Conservation (phyloP, 306 rosid species). For the Bauhinia variegata region DNA sequence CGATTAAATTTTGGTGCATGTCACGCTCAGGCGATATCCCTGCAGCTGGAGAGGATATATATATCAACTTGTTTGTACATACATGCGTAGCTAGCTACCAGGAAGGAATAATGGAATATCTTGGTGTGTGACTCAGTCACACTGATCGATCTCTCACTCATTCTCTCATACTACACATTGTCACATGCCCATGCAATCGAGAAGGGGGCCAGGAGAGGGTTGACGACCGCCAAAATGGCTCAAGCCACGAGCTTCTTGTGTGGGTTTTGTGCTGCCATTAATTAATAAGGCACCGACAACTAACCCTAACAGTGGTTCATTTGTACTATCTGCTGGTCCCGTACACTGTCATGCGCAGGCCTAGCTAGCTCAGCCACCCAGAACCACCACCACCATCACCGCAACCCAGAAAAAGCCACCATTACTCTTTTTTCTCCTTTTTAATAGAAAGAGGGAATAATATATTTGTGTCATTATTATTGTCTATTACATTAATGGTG, state of each 20-base stretch:
- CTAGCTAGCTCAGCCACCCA: neutral
- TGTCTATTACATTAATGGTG: conserved; percentile 1
- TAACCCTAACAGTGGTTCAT: conserved; percentile 25
- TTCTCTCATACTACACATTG: too few relatives aligned
- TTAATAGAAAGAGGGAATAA: neutral
- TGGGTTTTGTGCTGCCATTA: conserved; percentile 11
- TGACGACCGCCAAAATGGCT: conserved; percentile 73
- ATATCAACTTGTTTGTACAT: conserved; percentile 32
- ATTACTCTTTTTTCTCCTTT: neutral
- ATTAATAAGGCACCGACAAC: conserved; percentile 34
- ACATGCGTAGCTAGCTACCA: too few relatives aligned
- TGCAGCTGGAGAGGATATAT: too few relatives aligned
- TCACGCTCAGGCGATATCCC: too few relatives aligned
- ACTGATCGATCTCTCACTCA: neutral
- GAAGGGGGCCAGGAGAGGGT: too few relatives aligned
- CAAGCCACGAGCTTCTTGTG: conserved; percentile 64
- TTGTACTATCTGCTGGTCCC: neutral
- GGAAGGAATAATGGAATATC: neutral
- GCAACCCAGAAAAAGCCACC: neutral
- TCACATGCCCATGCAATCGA: conserved; percentile 28
- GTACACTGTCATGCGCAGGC: neutral
- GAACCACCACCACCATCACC: neutral
- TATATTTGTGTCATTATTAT: conserved; percentile 3
- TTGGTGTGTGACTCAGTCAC: neutral
- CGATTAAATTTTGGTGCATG: too few relatives aligned